These are phyloP conservation scores for Protostelium mycophagum DNA, from an alignment of 78 protist genomes.

Conservation along the genomic window DNA sequence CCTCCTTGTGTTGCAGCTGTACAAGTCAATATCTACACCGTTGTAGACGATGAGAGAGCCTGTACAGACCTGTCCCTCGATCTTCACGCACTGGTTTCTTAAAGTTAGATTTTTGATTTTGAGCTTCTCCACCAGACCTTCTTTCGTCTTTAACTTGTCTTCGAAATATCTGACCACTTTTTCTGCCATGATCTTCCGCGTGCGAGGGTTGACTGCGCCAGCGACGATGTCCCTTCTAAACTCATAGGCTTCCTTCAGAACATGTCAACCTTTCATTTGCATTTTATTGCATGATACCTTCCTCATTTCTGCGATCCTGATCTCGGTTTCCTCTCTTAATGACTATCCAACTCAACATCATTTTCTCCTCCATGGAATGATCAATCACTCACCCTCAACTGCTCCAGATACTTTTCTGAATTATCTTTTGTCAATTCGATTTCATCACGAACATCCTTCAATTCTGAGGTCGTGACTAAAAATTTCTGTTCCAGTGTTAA, in stretches of 20 bases:
- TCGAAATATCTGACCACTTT: conserved; percentile 36
- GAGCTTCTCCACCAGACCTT: conserved; percentile 39
- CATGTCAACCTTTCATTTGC: background rate
- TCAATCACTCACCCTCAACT: background rate
- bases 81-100: conserved; percentile 23
- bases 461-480: background rate
- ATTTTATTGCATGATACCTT: background rate
- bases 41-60: too few species aligned
- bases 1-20: conserved; percentile 55
- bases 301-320: background rate
- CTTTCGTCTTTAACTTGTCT: conserved; percentile 17
- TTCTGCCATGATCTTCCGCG: conserved; percentile 26
- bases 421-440: background rate
- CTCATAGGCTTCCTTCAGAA: conserved; percentile 32
- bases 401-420: background rate
- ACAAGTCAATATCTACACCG: too few species aligned
- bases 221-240: conserved; percentile 27
- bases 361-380: background rate
- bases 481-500: background rate
- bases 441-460: background rate
- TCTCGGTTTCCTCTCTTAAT: background rate
- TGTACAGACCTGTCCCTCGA: conserved; percentile 34
- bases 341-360: background rate
- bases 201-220: background rate
- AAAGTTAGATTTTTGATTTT: conserved; percentile 30